Base-by-base conservation (phyloP, 2,329 filamentous ascomycete species). In the Fusarium fujikuroi region DNA sequence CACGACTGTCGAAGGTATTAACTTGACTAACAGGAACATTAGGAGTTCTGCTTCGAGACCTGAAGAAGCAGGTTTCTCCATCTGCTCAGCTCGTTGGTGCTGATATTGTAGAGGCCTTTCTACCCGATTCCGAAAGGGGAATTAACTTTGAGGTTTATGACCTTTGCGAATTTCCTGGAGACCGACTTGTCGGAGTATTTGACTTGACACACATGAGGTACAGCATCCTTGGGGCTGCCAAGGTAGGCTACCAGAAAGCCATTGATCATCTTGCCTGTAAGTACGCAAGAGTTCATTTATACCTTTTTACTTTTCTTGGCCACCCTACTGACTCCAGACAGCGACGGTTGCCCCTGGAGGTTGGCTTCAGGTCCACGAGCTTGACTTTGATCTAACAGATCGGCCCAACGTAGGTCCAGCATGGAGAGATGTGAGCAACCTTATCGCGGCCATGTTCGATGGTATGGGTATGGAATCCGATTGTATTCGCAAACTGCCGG, bases 1-100 rank as follows among this genome's bases (percentile, higher is more conserved):
- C 10, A 12, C 1, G 1, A 9, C 3, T 28, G 15, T 6, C 1
- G 1, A 12, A 18, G 7, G 4, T 12, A 2, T n/a, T 3, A 9
- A 3, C 3, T 19, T 44, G n/a, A 37, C 14, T 43, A 3, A 18
- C 0, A 5, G 5, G 19, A 5, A 15, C 1, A 4, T 9, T 9
- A 71, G 63, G 63, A 42, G 46, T 18, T 14, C 21, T 72, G 3
- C 69, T 72, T 28, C 68, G 69, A 1, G 63, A 72, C 15, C 23
- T 72, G 2, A 46, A 25, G 16, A 64, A 72, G 43, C 63, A 72
- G n/a, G 39, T 69, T 3, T 11, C 58, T 5, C n/a, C 69, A 25
- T 72, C 69, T 16, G 47, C 71, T 15, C 65, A 32, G 44, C 60
- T 76, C 21, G 46, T 69, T 21, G 71, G 74, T 2, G 63, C 62